A percentile compares a stretch with the other conserved stretches of the same genome.
Evolutionary conservation across 176 grass and related monocot genomes (phyloP).

Genomic region (Juncus inflexus): DNA sequence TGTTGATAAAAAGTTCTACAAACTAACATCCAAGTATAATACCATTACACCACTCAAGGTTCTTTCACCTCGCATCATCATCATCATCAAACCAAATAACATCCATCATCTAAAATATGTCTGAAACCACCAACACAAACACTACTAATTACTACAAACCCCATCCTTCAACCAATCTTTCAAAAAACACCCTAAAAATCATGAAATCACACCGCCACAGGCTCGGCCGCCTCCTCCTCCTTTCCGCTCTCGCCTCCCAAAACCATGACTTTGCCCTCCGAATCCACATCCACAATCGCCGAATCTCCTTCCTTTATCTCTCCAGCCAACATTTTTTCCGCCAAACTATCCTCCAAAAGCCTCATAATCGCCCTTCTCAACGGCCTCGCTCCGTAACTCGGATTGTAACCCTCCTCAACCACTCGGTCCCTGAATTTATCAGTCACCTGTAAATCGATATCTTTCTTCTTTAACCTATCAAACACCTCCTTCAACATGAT

Average conservation of each 20-base stretch:
- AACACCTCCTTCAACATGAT: constrained; percentile 99
- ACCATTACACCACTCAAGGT: not conserved
- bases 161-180: not conserved
- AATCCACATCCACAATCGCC: constrained; percentile 81
- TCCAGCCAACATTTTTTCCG: constrained; percentile 80
- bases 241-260: constrained; percentile 56
- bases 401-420: constrained; percentile 92
- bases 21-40: constrained; percentile 11
- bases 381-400: constrained; percentile 91
- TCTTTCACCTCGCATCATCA: not conserved
- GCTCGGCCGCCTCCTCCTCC: constrained; percentile 24
- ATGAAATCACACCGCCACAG: constrained; percentile 17
- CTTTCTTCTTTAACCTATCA: constrained; percentile 78
- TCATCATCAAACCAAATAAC: not conserved
- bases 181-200: constrained; percentile 18
- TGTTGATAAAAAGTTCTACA: too few species aligned
- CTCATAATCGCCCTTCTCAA: constrained; percentile 87
- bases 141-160: too few species aligned
- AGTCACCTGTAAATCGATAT: constrained; percentile 83
- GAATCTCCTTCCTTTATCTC: constrained; percentile 95
- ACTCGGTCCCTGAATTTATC: constrained; percentile 87
- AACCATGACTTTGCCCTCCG: constrained; percentile 86
- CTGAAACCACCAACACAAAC: too few species aligned
- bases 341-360: constrained; percentile 87
- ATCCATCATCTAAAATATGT: not conserved